Percentiles rank a stretch among this genome's conserved stretches.
Conservation (phyloP, 2,329 filamentous ascomycete species). For the Aspergillus caelatus region DNA sequence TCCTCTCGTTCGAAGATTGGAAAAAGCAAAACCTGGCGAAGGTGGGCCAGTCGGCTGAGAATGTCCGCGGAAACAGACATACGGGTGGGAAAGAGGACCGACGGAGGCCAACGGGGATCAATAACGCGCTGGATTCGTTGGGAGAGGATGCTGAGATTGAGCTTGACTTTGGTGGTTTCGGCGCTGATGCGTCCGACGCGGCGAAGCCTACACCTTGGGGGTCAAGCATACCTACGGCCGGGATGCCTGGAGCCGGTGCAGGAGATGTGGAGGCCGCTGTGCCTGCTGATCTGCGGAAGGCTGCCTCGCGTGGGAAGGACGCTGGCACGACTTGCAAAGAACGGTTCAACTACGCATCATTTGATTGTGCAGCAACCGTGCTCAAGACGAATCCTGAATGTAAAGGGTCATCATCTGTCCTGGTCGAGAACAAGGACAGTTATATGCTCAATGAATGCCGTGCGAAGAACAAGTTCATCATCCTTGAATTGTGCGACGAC, state of each 20-base stretch:
- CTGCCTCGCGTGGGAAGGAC: conserved; percentile 76
- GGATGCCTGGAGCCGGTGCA: conserved; percentile 28
- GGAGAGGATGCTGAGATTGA: conserved; percentile 90
- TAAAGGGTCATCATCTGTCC: conserved; percentile 83
- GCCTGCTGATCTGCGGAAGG: conserved; percentile 53
- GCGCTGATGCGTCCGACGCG: conserved; percentile 44
- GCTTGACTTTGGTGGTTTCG: conserved; percentile 69
- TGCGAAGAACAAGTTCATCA: conserved; percentile 85
- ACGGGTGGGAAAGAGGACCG: conserved; percentile 54
- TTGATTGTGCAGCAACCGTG: conserved; percentile 92
- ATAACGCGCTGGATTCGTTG: conserved; percentile 73
- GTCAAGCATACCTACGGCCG: conserved; percentile 21
- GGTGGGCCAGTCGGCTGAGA: conserved; percentile 75
- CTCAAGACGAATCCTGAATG: conserved; percentile 85
- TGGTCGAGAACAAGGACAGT: conserved; percentile 96
- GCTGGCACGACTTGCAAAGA: conserved; percentile 98
- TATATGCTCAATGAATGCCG: conserved; percentile 96
- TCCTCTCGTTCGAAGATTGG: conserved; percentile 98
- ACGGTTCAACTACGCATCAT: conserved; percentile 94
- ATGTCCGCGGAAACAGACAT: conserved; percentile 61
- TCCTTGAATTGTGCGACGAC: conserved; percentile 88
- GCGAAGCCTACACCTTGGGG: conserved; percentile 36
- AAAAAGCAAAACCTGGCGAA: conserved; percentile 90
- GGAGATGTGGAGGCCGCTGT: conserved; percentile 33
- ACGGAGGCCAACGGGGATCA: conserved; percentile 56